Conservation (phyloP, 805 yeast genomes). For the Pichia thaimueangensis region DNA sequence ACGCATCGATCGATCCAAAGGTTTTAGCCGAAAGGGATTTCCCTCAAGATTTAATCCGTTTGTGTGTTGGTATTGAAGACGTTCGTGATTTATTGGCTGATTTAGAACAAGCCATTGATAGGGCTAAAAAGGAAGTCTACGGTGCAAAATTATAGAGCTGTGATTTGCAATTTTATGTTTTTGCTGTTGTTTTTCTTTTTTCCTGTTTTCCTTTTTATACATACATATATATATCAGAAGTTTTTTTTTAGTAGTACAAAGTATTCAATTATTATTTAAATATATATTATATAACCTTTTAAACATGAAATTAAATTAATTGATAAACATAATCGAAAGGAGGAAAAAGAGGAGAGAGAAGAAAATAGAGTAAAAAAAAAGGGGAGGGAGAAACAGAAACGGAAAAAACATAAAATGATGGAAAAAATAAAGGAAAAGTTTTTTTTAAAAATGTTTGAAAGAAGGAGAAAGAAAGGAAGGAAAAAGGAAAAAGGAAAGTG, state of each 20-base stretch:
- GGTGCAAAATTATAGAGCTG: slow-evolving; percentile 12
- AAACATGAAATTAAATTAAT: too few species aligned
- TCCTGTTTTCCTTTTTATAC: too few species aligned
- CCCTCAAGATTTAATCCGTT: slow-evolving; percentile 86
- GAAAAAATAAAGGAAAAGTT: not conserved
- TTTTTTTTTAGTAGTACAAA: too few species aligned
- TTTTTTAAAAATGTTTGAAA: too few species aligned
- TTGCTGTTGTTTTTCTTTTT: too few species aligned
- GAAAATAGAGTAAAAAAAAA: too few species aligned
- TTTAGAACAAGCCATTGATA: slow-evolving; percentile 59
- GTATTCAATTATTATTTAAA: too few species aligned
- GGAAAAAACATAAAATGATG: not conserved
- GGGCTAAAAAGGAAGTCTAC: slow-evolving; percentile 47
- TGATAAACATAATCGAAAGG: too few species aligned
- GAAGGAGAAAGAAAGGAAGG: not conserved
- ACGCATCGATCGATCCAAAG: slow-evolving; percentile 89
- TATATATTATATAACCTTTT: too few species aligned
- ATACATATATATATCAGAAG: too few species aligned
- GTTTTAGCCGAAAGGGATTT: slow-evolving; percentile 81
- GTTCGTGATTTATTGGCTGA: slow-evolving; percentile 77
- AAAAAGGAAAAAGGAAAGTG: not conserved
- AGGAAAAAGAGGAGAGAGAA: too few species aligned
- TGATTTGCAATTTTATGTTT: too few species aligned
- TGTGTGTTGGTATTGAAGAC: slow-evolving; percentile 89
- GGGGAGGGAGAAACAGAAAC: not conserved